Evolutionary conservation across 352 stramenopile species (phyloP), one percentile per base, ranked within the genome.

Genomic region (Elongisporangium prolatum): DNA sequence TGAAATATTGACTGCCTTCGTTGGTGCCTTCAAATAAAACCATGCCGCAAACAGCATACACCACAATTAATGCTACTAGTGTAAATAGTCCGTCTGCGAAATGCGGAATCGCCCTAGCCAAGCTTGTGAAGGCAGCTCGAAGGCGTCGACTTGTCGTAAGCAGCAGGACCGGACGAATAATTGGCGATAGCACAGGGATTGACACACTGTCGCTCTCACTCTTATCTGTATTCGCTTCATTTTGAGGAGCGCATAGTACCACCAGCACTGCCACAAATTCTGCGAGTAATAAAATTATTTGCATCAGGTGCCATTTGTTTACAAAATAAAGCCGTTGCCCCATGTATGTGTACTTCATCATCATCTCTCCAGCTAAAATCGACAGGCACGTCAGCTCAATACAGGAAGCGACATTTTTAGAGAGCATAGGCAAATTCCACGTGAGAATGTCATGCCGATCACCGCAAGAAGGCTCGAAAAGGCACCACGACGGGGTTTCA

Each of bases 11-110:
- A 1, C 54, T 57, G 24, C 70, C 79, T 69, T 88, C 77, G 10
- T 64, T 44, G 0, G 68, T 82, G n/a, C 74, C 79, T 64, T 84
- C 69, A 38, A 91, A 91, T 22, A 89, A 56, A 18, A 91, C 69
- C 75, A 84, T 84, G 1, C 76, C 77, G 17, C 74, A 73, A 13
- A 84, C 78, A 3, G 74, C 69, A 48, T 86, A 89, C 21, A 88
- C 65, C 14, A 76, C 57, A 24, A 89, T 72, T 14, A 88, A 67
- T 18, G 83, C 64, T 0, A 60, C 52, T 20, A 88, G 59, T 4
- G 73, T 85, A 13, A 85, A 14, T 2, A 85, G 47, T 0, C 75
- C 75, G 25, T 85, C 75, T 20, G 71, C 64, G 17, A 85, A 78
- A 0, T 68, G 68, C 17, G 72, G 72, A 24, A 81, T 16, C 2